Conservation (phyloP, 129 eudicot genomes). For the Silybum marianum region DNA sequence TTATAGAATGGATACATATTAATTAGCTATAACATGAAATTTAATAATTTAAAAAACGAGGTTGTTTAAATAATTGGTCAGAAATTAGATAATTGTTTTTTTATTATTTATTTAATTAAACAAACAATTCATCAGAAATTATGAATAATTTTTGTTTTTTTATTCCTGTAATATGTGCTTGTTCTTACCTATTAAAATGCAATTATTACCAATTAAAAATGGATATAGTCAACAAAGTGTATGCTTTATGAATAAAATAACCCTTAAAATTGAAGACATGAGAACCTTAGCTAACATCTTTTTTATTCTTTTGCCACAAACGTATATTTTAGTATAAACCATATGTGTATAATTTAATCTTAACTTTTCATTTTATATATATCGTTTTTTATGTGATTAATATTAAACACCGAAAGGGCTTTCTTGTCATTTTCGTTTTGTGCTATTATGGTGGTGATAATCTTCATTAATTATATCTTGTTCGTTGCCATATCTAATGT, state of each 20-base stretch:
- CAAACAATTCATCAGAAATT: neutral
- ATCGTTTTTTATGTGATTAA: no score
- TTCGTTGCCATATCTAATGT: no score
- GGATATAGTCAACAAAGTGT: constrained; percentile 25
- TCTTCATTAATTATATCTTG: no score
- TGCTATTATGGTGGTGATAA: no score
- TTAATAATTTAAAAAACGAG: neutral
- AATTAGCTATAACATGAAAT: neutral
- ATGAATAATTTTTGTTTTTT: no score
- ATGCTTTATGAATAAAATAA: neutral
- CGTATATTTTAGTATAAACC: no score
- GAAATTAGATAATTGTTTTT: neutral
- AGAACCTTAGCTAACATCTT: neutral
- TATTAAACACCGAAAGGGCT: no score
- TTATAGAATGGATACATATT: neutral
- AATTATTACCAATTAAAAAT: constrained; percentile 18
- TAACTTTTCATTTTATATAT: no score
- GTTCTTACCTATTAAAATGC: constrained; percentile 2
- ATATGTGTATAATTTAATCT: no score
- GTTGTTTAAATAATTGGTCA: neutral
- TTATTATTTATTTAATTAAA: no score
- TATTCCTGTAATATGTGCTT: constrained; percentile 14
- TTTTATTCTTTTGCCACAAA: neutral
- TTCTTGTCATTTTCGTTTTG: no score
- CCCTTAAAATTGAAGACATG: neutral